Evolutionary conservation across 768 basidiomycete species (phyloP), one percentile per base, ranked within the genome.

Genomic region (Tylopilus sp.): DNA sequence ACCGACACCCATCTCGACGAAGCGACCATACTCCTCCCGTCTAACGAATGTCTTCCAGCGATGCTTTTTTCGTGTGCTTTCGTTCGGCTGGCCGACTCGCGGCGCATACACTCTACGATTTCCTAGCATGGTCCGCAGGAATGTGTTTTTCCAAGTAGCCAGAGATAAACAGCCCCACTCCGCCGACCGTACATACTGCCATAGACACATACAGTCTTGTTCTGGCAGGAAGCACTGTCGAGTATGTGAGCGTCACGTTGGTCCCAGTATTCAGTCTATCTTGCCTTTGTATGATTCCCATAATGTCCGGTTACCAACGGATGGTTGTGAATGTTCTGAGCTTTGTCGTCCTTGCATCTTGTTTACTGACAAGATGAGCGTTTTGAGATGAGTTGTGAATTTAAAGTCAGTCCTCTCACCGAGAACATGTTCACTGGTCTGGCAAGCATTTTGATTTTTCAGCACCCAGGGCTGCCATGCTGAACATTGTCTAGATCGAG

Each of bases 351-450:
- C 23, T 28, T 9, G 43, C 13, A 23, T 17, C 31, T 50, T 54
- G 47, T 31, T n/a, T 17, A 17, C 13, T 40, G 55, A 30, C 44
- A 13, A 31, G 12, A 31, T 31, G 31, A 31, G 31, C 9, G 31
- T 31, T 9, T n/a, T 9, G 30, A 31, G 31, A 31, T 13, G 31
- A 31, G 9, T 13, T 13, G 31, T 31, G 31, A 48, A 48, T 41
- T 48, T 40, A 48, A 31, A 41, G 47, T 41, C 47, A 39, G 45
- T 36, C 22, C n/a, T 47, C 13, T 36, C 44, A n/a, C 31, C 17
- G 3, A 44, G 12, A 48, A 40, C 42, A 89, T 90, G 88, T 90
- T 90, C 69, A 90, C 88, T 47, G 88, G 88, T 60, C 75, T 90
- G 71, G 88, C 87, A 74, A 63, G 84, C 65, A 38, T 28, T 40